phyloP scores from a whole-genome alignment of 257 asterid species.

The Nicotiana otophora region DNA sequence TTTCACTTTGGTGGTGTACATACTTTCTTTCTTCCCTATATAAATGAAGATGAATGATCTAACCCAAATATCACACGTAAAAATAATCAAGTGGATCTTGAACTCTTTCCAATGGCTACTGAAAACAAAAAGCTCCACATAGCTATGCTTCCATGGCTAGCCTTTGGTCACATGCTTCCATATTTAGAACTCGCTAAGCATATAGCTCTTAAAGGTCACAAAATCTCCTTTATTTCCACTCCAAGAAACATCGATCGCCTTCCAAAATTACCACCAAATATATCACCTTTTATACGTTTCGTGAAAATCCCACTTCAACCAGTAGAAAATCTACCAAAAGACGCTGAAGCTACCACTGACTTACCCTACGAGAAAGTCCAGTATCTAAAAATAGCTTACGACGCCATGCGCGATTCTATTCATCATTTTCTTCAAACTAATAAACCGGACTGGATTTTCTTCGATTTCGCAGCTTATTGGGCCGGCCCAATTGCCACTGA shows the following conservation, averaged over 20 bases:
- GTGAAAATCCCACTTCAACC: conserved; percentile 36
- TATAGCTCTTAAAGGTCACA: conserved; percentile 45
- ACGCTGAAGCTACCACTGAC: conserved; percentile 26
- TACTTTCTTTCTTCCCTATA: neutral
- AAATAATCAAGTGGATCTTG: neutral
- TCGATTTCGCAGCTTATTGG: conserved; percentile 26
- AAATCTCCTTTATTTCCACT: conserved; percentile 40
- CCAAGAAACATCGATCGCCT: conserved; percentile 56
- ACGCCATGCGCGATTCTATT: conserved; percentile 15
- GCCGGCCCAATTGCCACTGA: conserved; percentile 13
- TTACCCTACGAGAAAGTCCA: conserved; percentile 18
- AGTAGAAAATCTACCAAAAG: conserved; percentile 15
- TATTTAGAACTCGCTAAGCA: conserved; percentile 39
- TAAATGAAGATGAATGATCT: neutral
- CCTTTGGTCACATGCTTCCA: conserved; percentile 58
- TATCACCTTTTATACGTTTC: conserved; percentile 19
- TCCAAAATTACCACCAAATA: conserved; percentile 34
- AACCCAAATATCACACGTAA: neutral
- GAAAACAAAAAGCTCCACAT: conserved; percentile 24
- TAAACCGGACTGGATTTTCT: conserved; percentile 27
- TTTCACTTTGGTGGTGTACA: too few relatives aligned
- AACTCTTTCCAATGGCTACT: neutral
- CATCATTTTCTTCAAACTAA: conserved; percentile 12
- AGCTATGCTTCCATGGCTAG: conserved; percentile 59
- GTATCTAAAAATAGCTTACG: conserved; percentile 28